Percentiles rank a stretch among this genome's conserved stretches.
phyloP scores from a whole-genome alignment of 345 rosid species.

The Noccaea bulbosa region DNA sequence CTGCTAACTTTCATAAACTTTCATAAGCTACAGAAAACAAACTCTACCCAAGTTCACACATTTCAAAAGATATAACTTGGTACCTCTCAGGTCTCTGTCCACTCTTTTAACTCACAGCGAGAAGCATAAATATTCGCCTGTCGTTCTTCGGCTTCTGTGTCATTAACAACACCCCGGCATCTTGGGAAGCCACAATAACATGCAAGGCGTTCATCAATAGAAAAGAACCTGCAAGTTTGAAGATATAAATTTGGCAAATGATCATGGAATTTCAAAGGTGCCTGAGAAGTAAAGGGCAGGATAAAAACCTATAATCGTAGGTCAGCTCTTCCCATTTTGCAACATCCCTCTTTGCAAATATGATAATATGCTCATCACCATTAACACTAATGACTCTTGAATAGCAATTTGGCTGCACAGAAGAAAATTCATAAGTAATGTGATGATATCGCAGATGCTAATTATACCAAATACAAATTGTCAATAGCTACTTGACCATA shows the following conservation, averaged over 20 bases:
- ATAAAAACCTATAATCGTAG: slow-evolving; percentile 84
- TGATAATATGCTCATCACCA: slow-evolving; percentile 87
- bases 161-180: slow-evolving; percentile 97
- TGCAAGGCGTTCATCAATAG: slow-evolving; percentile 84
- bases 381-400: slow-evolving; percentile 86
- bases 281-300: not conserved
- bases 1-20: slow-evolving; percentile 10
- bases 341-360: slow-evolving; percentile 94
- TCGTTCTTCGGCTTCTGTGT: slow-evolving; percentile 87
- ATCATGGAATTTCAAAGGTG: slow-evolving; percentile 11
- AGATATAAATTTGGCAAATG: slow-evolving; percentile 31
- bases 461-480: slow-evolving; percentile 12
- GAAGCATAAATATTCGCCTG: slow-evolving; percentile 65
- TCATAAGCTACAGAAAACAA: slow-evolving; percentile 12
- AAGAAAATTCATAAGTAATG: slow-evolving; percentile 27
- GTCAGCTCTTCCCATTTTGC: slow-evolving; percentile 96
- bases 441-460: slow-evolving; percentile 20
- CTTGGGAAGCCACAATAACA: slow-evolving; percentile 92
- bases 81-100: slow-evolving; percentile 60
- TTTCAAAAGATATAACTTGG: not conserved
- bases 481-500: slow-evolving; percentile 39
- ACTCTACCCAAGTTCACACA: slow-evolving; percentile 4
- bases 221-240: slow-evolving; percentile 68
- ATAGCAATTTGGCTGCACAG: slow-evolving; percentile 96
- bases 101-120: slow-evolving; percentile 72